phyloP scores from a whole-genome alignment of 176 grass and related monocot genomes.

The Oryza punctata region DNA sequence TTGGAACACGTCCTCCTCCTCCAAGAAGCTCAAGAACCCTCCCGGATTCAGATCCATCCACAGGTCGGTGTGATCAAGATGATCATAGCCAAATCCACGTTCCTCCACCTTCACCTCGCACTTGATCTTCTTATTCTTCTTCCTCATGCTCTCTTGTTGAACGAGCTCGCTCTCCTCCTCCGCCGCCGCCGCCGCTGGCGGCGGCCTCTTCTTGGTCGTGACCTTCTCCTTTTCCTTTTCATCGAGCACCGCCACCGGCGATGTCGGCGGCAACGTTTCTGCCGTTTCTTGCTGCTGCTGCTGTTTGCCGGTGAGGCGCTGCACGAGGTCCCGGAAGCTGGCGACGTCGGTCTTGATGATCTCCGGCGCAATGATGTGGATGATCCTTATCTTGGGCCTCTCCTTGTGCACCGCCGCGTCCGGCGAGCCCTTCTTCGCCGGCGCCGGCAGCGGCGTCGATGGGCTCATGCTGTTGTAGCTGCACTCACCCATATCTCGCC shows the following conservation, averaged over 20 bases:
- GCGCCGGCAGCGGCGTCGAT: not conserved
- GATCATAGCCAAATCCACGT: constrained; percentile 12
- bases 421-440: constrained; percentile 1
- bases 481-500: constrained; percentile 40
- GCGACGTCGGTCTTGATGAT: constrained; percentile 87
- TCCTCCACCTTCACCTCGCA: constrained; percentile 62
- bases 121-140: constrained; percentile 48
- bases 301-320: constrained; percentile 75
- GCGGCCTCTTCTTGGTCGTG: constrained; percentile 40
- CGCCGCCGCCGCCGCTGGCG: not conserved
- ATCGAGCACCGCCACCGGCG: not conserved
- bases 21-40: constrained; percentile 63
- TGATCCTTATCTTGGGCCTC: constrained; percentile 69
- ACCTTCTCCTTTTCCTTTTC: not conserved
- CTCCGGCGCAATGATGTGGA: constrained; percentile 83
- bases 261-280: not conserved
- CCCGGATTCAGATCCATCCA: constrained; percentile 56
- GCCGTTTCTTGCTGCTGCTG: not conserved
- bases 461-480: constrained; percentile 37
- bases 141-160: constrained; percentile 14
- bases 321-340: constrained; percentile 84
- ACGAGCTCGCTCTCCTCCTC: not conserved
- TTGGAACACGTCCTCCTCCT: constrained; percentile 60
- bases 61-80: constrained; percentile 37
- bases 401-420: not conserved